phyloP scores from a whole-genome alignment of 2,329 filamentous ascomycete species.

The Hypoxylon sp. region DNA sequence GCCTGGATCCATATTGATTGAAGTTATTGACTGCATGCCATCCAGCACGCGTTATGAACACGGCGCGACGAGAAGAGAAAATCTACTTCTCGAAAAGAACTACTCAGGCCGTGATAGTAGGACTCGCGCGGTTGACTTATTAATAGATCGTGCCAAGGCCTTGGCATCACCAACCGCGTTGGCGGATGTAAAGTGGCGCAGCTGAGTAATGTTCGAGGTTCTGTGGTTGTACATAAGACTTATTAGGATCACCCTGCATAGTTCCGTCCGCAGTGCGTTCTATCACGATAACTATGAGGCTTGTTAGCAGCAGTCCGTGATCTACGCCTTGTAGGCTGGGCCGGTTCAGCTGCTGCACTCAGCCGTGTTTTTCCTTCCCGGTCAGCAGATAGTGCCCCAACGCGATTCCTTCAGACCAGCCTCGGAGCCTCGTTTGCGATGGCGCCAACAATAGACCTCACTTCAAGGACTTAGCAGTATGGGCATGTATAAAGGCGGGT shows the following conservation, averaged over 20 bases:
- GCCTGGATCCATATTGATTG: background rate
- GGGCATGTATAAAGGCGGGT: constrained; percentile 24
- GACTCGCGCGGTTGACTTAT: constrained; percentile 28
- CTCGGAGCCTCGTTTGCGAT: constrained; percentile 13
- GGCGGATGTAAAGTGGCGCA: constrained; percentile 25
- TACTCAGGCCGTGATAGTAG: background rate
- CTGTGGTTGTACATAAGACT: constrained; percentile 11
- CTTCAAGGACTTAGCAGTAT: constrained; percentile 4
- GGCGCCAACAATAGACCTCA: constrained; percentile 9
- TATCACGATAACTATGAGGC: constrained; percentile 9
- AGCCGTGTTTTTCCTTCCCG: constrained; percentile 21
- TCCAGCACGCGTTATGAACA: background rate
- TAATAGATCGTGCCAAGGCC: constrained; percentile 34
- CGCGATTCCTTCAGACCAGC: constrained; percentile 29
- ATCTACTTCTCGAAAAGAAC: background rate
- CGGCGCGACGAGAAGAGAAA: no score
- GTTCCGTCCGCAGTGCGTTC: constrained; percentile 5
- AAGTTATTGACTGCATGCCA: background rate
- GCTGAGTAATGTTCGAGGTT: constrained; percentile 26
- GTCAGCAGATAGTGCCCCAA: constrained; percentile 29
- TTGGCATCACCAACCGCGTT: constrained; percentile 34
- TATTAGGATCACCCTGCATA: constrained; percentile 13
- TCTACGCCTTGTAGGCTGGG: constrained; percentile 8
- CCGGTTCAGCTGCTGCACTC: constrained; percentile 23
- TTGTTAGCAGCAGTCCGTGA: constrained; percentile 7